phyloP scores from a whole-genome alignment of 345 rosid genomes.

The Geranium rotundifolium region DNA sequence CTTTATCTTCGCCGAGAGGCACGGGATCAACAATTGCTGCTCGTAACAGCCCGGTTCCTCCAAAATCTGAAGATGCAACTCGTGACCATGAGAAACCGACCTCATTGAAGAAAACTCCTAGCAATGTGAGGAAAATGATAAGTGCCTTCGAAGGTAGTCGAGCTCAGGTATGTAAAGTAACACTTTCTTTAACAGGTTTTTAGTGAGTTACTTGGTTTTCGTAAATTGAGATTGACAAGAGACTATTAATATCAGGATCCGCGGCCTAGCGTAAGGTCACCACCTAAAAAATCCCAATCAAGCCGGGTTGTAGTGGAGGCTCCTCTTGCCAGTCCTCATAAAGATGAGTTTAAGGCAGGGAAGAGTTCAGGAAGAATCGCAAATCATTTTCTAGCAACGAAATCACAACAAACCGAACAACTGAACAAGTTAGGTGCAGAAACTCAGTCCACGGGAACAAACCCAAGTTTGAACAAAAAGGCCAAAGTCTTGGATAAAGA shows the following conservation, averaged over 20 bases:
- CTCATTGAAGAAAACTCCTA: conserved; percentile 27
- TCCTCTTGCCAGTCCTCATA: conserved; percentile 8
- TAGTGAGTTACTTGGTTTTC: not conserved
- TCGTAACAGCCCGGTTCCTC: conserved; percentile 6
- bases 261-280: conserved; percentile 26
- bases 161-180: conserved; percentile 41
- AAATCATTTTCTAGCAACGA: conserved; percentile 8
- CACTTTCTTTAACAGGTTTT: conserved; percentile 1
- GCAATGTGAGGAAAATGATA: conserved; percentile 65
- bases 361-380: conserved; percentile 6
- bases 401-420: conserved; percentile 4
- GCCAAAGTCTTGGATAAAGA: conserved; percentile 8
- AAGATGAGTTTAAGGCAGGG: conserved; percentile 9
- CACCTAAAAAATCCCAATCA: conserved; percentile 18
- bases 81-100: conserved; percentile 16
- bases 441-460: conserved; percentile 5
- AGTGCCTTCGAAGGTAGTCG: conserved; percentile 56
- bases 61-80: conserved; percentile 8
- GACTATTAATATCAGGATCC: conserved; percentile 31
- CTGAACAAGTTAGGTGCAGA: conserved; percentile 2
- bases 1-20: conserved; percentile 3
- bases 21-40: conserved; percentile 9
- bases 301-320: conserved; percentile 19
- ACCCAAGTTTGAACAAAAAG: conserved; percentile 10
- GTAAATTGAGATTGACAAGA: conserved; percentile 9